Conservation (phyloP, 2,329 filamentous ascomycete genomes). For the Intubia oerlemansii region DNA sequence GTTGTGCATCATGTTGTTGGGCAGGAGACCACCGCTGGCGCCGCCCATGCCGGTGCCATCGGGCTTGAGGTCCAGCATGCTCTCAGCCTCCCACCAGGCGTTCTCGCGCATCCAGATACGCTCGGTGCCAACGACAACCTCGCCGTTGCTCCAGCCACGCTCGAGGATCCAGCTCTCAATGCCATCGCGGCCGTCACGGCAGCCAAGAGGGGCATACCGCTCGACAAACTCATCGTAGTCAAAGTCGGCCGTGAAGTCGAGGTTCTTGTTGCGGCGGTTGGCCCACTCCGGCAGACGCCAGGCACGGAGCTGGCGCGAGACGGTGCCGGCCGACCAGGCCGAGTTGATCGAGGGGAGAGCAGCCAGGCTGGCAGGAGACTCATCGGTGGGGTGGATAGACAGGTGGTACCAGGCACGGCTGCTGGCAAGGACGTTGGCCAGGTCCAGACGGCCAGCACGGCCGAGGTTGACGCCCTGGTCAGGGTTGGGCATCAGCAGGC, state of each 20-base stretch:
- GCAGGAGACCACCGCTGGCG: conserved; percentile 11
- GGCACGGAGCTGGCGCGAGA: conserved; percentile 78
- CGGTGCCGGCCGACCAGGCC: conserved; percentile 78
- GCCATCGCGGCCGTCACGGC: conserved; percentile 73
- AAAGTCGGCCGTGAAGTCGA: conserved; percentile 95
- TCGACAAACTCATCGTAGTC: conserved; percentile 80
- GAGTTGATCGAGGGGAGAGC: conserved; percentile 51
- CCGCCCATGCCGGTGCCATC: conserved; percentile 10
- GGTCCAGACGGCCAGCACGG: conserved; percentile 56
- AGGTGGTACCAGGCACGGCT: conserved; percentile 94
- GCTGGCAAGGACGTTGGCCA: conserved; percentile 51
- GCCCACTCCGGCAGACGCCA: conserved; percentile 96
- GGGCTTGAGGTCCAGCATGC: conserved; percentile 75
- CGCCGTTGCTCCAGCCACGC: conserved; percentile 94
- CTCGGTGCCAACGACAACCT: conserved; percentile 77
- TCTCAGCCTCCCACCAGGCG: conserved; percentile 96
- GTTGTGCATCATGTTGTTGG: conserved; percentile 20
- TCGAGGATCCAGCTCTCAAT: conserved; percentile 89
- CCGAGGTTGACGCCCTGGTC: conserved; percentile 67
- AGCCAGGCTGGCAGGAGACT: conserved; percentile 54
- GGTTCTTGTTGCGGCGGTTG: conserved; percentile 70
- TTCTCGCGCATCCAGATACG: conserved; percentile 88
- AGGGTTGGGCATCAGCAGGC: conserved; percentile 57
- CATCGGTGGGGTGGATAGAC: conserved; percentile 77
- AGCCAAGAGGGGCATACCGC: conserved; percentile 66